These are phyloP conservation scores for Fraxinus anomala DNA, from an alignment of 257 asterid genomes.

Conservation along the genomic window DNA sequence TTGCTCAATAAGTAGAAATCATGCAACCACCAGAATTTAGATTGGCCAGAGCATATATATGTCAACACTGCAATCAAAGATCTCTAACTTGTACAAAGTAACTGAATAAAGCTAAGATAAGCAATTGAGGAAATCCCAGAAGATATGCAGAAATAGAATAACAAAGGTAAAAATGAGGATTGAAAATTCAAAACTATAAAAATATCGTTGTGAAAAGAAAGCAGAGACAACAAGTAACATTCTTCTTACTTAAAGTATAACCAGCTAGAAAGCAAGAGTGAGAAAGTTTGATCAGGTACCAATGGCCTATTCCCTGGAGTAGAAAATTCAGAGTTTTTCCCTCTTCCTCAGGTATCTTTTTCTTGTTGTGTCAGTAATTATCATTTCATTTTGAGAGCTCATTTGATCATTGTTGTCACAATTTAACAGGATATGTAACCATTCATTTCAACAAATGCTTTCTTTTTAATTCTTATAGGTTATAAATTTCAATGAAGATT, in stretches of 20 bases:
- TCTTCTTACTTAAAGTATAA: not conserved
- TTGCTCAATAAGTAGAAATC: not conserved
- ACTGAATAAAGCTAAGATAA: not conserved
- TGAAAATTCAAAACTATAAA: not conserved
- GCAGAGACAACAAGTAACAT: not conserved
- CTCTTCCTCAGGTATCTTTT: not conserved
- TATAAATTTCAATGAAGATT: too few relatives aligned
- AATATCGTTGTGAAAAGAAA: not conserved
- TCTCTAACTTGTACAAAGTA: not conserved
- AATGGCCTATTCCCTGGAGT: not conserved
- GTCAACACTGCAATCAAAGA: not conserved
- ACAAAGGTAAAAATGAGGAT: not conserved
- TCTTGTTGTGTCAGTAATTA: not conserved
- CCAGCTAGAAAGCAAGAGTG: not conserved
- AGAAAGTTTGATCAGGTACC: not conserved
- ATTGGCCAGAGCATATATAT: not conserved
- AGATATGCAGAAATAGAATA: not conserved
- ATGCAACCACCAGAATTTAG: not conserved
- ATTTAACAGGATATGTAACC: not conserved
- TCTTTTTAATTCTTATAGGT: too few relatives aligned
- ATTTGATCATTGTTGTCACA: not conserved
- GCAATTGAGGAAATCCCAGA: not conserved
- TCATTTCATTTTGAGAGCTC: not conserved
- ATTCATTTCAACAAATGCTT: conserved; percentile 14
- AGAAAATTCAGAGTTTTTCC: not conserved